Base-by-base conservation (phyloP, 768 basidiomycete genomes). In the Collybia mongolica region DNA sequence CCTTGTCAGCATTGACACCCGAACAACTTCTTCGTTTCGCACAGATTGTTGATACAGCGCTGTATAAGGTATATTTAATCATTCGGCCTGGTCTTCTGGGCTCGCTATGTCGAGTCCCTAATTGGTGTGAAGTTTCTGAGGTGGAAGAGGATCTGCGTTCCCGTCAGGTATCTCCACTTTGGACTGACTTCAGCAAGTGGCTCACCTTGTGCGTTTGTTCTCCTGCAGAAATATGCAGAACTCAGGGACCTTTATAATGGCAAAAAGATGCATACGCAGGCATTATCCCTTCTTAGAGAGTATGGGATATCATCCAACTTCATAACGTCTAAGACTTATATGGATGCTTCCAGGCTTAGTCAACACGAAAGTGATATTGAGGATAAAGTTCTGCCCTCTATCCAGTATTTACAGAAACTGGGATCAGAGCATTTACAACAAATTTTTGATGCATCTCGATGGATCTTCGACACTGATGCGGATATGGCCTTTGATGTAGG, bases 111-210 rank as follows among this genome's bases (percentile, higher is more conserved):
- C 80, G 96, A 38, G 73, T 96, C 20, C 82, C 91, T 2, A 98
- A 97, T 66, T 99, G 94, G 93, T 98, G 96, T 66, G 97, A 98
- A 62, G 94, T 98, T 1, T 84, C 83, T 4, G 90, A 95, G 60
- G 91, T 95, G 1, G 94, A 99, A 64, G 93, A 90, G 62, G 81
- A 93, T 52, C 69, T 99, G 46, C 78, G 83, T 50, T 81, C 80
- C 23, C 80, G 88, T 29, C 86, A 88, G 82, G 95, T 92, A 47
- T 60, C 3, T 43, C 11, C 17, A 9, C 12, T n/a, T 4, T 35
- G 8, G 42, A 46, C 14, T 18, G 46, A 44, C 39, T 26, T 40
- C 2, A 12, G 19, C 15, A 39, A 19, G 7, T 26, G 18, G 29
- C 15, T 40, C n/a, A 42, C 18, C 32, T 14, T 32, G 11, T 14